Conservation (phyloP, 192 early-diverging fungal species). For the Chytriomyces sp. region DNA sequence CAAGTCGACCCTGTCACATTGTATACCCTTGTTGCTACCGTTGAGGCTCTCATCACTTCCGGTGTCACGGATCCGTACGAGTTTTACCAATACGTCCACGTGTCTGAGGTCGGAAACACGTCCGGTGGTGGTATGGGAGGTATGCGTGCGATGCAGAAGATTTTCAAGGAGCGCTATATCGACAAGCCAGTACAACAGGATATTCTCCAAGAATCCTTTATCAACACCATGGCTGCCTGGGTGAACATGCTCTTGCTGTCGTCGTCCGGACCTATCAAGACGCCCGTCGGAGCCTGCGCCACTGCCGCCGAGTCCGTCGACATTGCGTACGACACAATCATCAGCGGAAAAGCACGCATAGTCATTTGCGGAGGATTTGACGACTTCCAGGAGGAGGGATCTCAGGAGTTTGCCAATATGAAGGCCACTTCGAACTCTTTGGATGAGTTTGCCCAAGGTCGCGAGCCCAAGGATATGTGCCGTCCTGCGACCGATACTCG, state of each 20-base stretch:
- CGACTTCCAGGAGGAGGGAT: slow-evolving; percentile 91
- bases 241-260: slow-evolving; percentile 95
- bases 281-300: slow-evolving; percentile 90
- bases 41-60: slow-evolving; percentile 85
- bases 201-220: slow-evolving; percentile 93
- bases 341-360: slow-evolving; percentile 88
- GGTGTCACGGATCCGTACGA: slow-evolving; percentile 97
- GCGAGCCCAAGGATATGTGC: slow-evolving; percentile 85
- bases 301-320: slow-evolving; percentile 91
- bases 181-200: slow-evolving; percentile 89
- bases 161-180: slow-evolving; percentile 75
- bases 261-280: slow-evolving; percentile 91
- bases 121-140: slow-evolving; percentile 91
- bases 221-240: slow-evolving; percentile 96
- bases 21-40: slow-evolving; percentile 86
- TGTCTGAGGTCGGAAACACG: slow-evolving; percentile 90
- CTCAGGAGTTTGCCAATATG: slow-evolving; percentile 96
- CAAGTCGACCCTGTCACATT: slow-evolving; percentile 93
- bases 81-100: slow-evolving; percentile 94
- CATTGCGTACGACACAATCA: slow-evolving; percentile 86
- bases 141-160: slow-evolving; percentile 71
- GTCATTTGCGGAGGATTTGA: slow-evolving; percentile 93
- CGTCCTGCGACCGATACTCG: slow-evolving; percentile 89
- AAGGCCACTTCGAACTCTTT: slow-evolving; percentile 85
- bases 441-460: slow-evolving; percentile 83